Evolutionary conservation across 2,329 filamentous ascomycete genomes (phyloP).

Genomic region (Cytospora paraplurivora): DNA sequence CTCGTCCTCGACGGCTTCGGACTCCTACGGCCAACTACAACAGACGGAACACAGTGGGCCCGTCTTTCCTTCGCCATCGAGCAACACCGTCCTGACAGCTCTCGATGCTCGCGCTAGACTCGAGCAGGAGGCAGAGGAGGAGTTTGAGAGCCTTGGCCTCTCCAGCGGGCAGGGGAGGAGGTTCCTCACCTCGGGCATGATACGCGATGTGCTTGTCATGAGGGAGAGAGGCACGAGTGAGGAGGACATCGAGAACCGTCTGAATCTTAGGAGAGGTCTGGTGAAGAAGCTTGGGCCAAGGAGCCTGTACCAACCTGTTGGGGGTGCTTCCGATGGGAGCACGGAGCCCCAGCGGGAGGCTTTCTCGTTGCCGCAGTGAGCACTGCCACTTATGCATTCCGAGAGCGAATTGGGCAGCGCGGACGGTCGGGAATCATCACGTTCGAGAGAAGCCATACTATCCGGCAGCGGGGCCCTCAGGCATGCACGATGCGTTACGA

Average conservation of each 20-base stretch:
- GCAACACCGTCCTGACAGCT: conserved; percentile 51
- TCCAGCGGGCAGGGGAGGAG: conserved; percentile 42
- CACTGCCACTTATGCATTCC: too few relatives aligned
- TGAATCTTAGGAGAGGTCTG: conserved; percentile 50
- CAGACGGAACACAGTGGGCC: conserved; percentile 26
- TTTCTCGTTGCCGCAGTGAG: background rate
- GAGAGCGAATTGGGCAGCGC: too few relatives aligned
- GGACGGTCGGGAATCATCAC: too few relatives aligned
- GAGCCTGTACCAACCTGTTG: conserved; percentile 44
- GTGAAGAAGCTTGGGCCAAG: conserved; percentile 47
- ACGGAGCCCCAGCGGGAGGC: background rate
- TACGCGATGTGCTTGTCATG: conserved; percentile 50
- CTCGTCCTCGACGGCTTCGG: conserved; percentile 49
- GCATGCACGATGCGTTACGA: too few relatives aligned
- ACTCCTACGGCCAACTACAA: conserved; percentile 19
- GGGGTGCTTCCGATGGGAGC: conserved; percentile 23
- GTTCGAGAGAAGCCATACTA: too few relatives aligned
- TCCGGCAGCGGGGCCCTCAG: too few relatives aligned
- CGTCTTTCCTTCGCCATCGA: conserved; percentile 37
- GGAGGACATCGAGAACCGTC: conserved; percentile 48
- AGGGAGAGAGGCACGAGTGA: conserved; percentile 43
- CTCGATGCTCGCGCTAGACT: conserved; percentile 51
- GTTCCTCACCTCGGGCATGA: conserved; percentile 51
- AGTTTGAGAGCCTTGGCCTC: conserved; percentile 46
- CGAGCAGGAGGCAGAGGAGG: conserved; percentile 46